Base-by-base conservation (phyloP, 2,329 filamentous ascomycete genomes). In the Trichophyton simii region DNA sequence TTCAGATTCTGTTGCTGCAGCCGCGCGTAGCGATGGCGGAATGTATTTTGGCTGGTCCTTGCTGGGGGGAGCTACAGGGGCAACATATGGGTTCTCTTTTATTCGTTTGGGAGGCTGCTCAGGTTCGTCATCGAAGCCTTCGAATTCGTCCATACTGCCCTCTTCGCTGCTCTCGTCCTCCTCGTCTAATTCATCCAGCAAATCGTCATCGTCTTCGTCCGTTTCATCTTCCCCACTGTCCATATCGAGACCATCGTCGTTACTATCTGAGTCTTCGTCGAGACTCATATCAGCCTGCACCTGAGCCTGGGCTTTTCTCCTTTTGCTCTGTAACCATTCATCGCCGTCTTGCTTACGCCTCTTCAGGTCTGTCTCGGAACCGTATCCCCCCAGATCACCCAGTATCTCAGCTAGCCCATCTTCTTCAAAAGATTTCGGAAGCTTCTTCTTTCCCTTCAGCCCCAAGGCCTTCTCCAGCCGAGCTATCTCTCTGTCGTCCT, bases 401-500 rank as follows among this genome's bases (percentile, higher is more conserved):
- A 96, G 76, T 2, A 99, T 73, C 61, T 88, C 87, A 48, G 86
- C 89, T 1, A 97, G 76, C 0, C 91, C 92, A 69, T 96, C 91
- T 5, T 95, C 88, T 20, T 84, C 82, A 67, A 91, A 90, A 0
- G 84, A 79, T 66, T 88, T 87, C 0, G 86, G 85, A 3, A 89
- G 73, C 36, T 83, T 86, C 69, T 90, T 95, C 63, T 87, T 87
- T 25, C 84, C 83, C 70, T 86, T 89, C 5, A 70, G 81, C 0
- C 94, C 92, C 2, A 99, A 77, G 69, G 89, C 95, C 72, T 87
- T 91, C 76, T 99, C 94, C 36, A 96, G 77, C 2, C 85, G 85
- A 20, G 87, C 86, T 67, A 99, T 97, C 67, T 96, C 90, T 1
- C 85, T 88, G 69, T 97, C 91, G 62, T 99, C 92, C 64, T 89